Evolutionary conservation across 2,329 filamentous ascomycete genomes (phyloP).

Genomic region (Ophiostoma ips): DNA sequence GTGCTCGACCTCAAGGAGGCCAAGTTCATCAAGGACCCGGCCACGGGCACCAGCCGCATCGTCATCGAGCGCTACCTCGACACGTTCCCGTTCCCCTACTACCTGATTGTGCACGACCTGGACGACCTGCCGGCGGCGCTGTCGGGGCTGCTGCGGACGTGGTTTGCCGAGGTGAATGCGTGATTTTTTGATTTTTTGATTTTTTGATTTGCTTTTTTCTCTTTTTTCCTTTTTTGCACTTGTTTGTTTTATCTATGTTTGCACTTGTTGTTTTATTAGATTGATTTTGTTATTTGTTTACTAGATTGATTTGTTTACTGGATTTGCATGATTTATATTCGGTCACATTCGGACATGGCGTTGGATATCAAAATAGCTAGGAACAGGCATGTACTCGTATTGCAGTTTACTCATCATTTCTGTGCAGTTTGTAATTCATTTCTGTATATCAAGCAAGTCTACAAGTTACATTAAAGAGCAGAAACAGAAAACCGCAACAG

Average conservation of each 20-base stretch:
- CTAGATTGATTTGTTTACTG: background rate
- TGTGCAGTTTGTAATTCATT: no score
- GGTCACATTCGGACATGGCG: background rate
- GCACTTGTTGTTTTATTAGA: background rate
- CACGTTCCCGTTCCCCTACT: constrained; percentile 93
- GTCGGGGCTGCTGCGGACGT: constrained; percentile 78
- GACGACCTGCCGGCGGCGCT: constrained; percentile 81
- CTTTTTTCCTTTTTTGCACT: background rate
- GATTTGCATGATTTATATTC: background rate
- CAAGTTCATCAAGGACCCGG: constrained; percentile 55
- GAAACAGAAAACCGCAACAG: no score
- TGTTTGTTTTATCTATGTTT: background rate
- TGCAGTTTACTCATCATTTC: background rate
- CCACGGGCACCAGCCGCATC: constrained; percentile 47
- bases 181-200: constrained; percentile 3
- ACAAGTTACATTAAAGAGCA: no score
- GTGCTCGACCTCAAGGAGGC: constrained; percentile 85
- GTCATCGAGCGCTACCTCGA: constrained; percentile 87
- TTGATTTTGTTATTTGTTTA: background rate
- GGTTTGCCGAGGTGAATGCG: constrained; percentile 68
- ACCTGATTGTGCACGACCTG: constrained; percentile 84
- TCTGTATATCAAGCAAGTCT: no score
- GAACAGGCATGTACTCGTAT: no score
- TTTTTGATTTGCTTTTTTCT: background rate
- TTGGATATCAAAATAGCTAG: no score